Base-by-base conservation (phyloP, 305 asterid species). In the Vinca major region DNA sequence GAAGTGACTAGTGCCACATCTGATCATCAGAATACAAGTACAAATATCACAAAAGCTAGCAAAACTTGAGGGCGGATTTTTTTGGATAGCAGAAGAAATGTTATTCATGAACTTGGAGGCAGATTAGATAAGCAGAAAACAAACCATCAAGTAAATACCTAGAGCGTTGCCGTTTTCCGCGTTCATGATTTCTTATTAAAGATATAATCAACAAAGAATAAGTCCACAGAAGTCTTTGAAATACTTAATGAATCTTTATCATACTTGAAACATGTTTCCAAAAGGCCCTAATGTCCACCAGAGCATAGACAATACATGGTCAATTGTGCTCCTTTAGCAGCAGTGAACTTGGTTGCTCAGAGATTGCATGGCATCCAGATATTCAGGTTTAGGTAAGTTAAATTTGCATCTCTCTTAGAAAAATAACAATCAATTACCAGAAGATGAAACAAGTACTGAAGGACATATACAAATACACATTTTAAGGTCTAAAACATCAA, bases 1-100 rank as follows among this genome's bases (percentile, higher is more conserved):
- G 98, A 91, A n/a, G 96, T 91, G 74, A 91, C 95, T 69, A 91
- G 90, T 57, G 98, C 95, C 73, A 91, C 82, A 78, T 91, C 98
- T 92, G 94, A 78, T 60, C 70, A 68, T 56, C 26, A 65, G 58
- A 41, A 72, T 14, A 73, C 19, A 49, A 33, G 63, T 69, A 67
- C 72, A 80, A 77, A 72, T 68, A 62, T 40, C 71, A 71, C 50
- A 75, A 74, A 63, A 67, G 76, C 60, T 63, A 79, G 37, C 64
- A 69, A 49, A 73, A 72, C 74, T 70, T 73, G 73, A 72, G 56
- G 54, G 33, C 65, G 1, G 12, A 71, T 72, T 70, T 3, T 16
- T 9, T 61, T 7, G n/a, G 21, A 37, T 7, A 61, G 7, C 5
- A 16, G 21, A 37, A 61, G 65, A 61, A 16, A 61, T 61, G 37